A percentile compares a stretch with the other conserved stretches of the same genome.
phyloP scores from a whole-genome alignment of 768 basidiomycete species.

The Sporobolomyces pararoseus region DNA sequence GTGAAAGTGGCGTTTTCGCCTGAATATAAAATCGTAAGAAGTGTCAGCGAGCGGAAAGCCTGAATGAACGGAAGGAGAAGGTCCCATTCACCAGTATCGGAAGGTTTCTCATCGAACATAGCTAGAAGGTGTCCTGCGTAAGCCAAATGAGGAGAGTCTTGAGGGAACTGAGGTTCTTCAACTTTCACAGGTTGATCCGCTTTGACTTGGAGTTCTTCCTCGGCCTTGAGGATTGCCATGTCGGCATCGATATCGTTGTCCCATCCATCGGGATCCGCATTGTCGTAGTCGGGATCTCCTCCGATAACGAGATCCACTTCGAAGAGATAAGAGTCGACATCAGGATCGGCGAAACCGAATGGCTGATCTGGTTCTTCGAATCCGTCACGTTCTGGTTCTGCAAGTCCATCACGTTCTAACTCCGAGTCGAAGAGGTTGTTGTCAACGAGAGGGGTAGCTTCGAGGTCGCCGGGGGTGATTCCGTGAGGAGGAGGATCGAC shows the following conservation, averaged over 20 bases:
- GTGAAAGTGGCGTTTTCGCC: background rate
- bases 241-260: background rate
- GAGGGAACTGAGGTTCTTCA: too few relatives aligned
- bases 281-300: background rate
- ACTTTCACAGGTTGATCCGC: too few relatives aligned
- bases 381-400: background rate
- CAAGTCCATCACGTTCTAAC: background rate
- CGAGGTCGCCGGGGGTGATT: slow-evolving; percentile 1
- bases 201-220: background rate
- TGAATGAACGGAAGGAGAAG: too few relatives aligned
- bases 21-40: too few relatives aligned
- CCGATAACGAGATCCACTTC: background rate
- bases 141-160: too few relatives aligned
- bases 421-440: background rate
- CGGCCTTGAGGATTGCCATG: background rate
- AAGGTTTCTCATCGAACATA: too few relatives aligned
- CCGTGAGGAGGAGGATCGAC: background rate
- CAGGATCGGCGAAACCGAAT: background rate
- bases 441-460: background rate
- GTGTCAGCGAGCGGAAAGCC: too few relatives aligned
- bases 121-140: too few relatives aligned
- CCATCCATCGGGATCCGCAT: background rate
- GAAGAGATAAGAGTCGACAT: background rate
- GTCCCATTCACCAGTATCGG: background rate
- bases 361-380: too few relatives aligned